Percentiles rank a stretch among this genome's conserved stretches.
Conservation (phyloP, 2,329 filamentous ascomycete genomes). For the Fusarium dlaminii region DNA sequence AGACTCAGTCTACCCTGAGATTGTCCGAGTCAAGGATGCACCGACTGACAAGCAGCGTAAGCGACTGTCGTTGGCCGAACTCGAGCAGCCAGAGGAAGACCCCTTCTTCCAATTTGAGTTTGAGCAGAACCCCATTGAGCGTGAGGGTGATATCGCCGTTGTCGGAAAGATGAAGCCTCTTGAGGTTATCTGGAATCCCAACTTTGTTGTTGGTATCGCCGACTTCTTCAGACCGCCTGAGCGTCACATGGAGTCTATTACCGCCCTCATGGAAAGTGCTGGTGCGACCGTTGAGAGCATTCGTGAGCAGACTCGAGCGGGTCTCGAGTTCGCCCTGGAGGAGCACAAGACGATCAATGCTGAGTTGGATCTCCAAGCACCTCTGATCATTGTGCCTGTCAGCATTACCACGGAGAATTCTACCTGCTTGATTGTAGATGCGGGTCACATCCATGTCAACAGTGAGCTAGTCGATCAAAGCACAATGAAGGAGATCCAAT, state of each 20-base stretch:
- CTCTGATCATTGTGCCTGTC: conserved; percentile 94
- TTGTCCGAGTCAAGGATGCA: conserved; percentile 93
- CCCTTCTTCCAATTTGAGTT: conserved; percentile 93
- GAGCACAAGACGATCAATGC: conserved; percentile 99
- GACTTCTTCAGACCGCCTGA: conserved; percentile 98
- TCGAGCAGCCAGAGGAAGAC: conserved; percentile 65
- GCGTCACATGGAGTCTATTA: conserved; percentile 98
- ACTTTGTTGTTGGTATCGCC: conserved; percentile 87
- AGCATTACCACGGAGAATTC: conserved; percentile 84
- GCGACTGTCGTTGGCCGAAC: conserved; percentile 62
- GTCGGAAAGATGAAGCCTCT: conserved; percentile 93
- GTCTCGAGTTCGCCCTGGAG: conserved; percentile 93
- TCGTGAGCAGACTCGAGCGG: conserved; percentile 93
- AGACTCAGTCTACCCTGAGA: conserved; percentile 90
- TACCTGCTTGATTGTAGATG: conserved; percentile 92
- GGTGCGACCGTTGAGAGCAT: conserved; percentile 95
- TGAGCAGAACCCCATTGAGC: conserved; percentile 94
- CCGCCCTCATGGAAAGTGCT: conserved; percentile 92
- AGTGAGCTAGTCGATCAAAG: conserved; percentile 93
- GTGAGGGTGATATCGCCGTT: conserved; percentile 88
- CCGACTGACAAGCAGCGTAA: conserved; percentile 60
- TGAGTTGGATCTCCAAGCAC: conserved; percentile 92
- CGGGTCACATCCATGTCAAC: conserved; percentile 92
- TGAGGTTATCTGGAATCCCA: conserved; percentile 97
- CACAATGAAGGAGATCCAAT: conserved; percentile 89